Percentiles rank a stretch among this genome's conserved stretches.
These are phyloP conservation scores for Alternaria sp. DNA, from an alignment of 2,329 filamentous ascomycete genomes.

Conservation along the genomic window DNA sequence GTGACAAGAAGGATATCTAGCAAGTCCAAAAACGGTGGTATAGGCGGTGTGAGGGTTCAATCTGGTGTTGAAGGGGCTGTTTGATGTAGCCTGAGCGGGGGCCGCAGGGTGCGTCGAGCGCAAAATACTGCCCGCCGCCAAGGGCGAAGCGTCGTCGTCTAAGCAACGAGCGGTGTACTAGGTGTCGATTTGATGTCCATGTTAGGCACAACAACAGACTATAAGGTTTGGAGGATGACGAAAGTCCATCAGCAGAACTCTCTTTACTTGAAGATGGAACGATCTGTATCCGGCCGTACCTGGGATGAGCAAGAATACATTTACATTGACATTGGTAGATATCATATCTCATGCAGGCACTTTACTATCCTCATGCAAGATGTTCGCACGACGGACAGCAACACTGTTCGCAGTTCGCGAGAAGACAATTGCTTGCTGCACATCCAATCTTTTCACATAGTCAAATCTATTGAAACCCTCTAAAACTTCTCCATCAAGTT, in stretches of 20 bases:
- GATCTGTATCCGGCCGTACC: background rate
- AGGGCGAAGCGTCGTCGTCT: conserved; percentile 11
- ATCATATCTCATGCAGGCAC: background rate
- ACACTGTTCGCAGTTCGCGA: background rate
- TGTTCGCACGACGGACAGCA: background rate
- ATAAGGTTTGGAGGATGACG: background rate
- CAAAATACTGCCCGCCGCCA: conserved; percentile 26
- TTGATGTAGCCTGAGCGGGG: conserved; percentile 28
- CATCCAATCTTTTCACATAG: background rate
- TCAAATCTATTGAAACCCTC: background rate
- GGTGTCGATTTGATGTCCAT: background rate
- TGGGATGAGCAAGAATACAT: background rate
- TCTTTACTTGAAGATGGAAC: background rate
- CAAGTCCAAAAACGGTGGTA: conserved; percentile 10
- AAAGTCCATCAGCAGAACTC: background rate
- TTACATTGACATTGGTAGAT: background rate
- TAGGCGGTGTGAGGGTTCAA: conserved; percentile 15
- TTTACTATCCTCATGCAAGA: background rate
- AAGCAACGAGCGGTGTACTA: conserved; percentile 15
- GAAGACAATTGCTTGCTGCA: background rate
- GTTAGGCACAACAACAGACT: background rate
- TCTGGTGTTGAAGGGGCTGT: conserved; percentile 27
- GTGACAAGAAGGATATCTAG: conserved; percentile 7
- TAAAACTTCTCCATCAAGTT: conserved; percentile 83
- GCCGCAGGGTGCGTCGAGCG: conserved; percentile 36